Evolutionary conservation across 495 filamentous ascomycete species (phyloP), one percentile per base, ranked within the genome.

Genomic region (Hapsidospora chrysogenum): DNA sequence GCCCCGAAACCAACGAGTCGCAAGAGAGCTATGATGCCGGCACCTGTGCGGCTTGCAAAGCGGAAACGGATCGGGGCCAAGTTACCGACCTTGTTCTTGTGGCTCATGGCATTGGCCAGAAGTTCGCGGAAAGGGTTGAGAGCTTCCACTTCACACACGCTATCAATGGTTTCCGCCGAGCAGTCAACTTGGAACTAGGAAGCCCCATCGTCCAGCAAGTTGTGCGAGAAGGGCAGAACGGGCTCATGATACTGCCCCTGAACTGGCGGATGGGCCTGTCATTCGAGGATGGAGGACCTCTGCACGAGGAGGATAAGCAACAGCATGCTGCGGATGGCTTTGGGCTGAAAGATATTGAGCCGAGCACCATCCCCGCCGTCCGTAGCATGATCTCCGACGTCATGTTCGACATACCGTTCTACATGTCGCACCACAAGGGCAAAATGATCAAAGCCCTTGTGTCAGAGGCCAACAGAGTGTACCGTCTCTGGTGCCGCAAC

Each of bases 391-490:
- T 97, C 41, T 85, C 80, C 36, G 89, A 97, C 50, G 85, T 97
- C 37, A 92, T 97, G 82, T 73, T 94, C 4, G 89, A 97, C 49
- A 84, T 97, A 22, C 89, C 89, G 0, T 94, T 92, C 45, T 97
- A 96, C 54, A 72, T 97, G 41, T 94, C 86, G 1, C 80, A 89
- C 44, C 89, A 94, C 54, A 89, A 95, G 44, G 74, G 78, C 1
- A 92, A 83, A 55, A 96, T 97, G 85, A 76, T 92, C 18, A 66
- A 75, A 35, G 87, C 86, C 1, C 76, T 94, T 16, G 75, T 86
- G n/a, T 64, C 61, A 46, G 89, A 97, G 56, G 89, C 89, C 1
- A 97, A 97, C 45, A 72, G 89, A 2, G 78, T 97, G 3, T 95
- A 87, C 48, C 72, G 80, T 6, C 67, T 96, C 3, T 97, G 89